Base-by-base conservation (phyloP, 169 alveolate species). In the Cryptosporidium ryanae region DNA sequence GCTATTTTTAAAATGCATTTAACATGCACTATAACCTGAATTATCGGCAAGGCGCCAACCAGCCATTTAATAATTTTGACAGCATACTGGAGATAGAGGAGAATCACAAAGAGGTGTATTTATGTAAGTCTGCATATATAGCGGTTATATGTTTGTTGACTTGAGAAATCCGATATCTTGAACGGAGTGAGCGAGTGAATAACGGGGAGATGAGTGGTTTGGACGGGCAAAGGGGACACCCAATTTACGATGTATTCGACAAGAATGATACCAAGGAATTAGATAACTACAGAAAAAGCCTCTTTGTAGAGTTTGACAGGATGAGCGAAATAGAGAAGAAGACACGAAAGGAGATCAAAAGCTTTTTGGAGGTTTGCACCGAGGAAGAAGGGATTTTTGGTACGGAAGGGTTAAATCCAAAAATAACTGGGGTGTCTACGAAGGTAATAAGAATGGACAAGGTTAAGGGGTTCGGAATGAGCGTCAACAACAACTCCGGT, bases 401-500 rank as follows among this genome's bases (percentile, higher is more conserved):
- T 17, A 38, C 38, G 27, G 48, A 13, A 38, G 18, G 31, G 12
- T 59, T 55, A 13, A 76, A 57, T 59, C 70, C 87, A 59, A 76
- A 76, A 55, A 21, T 76, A 18, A 76, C 76, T 23, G 87, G 87
- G 38, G 48, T 57, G n/a, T 38, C 87, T 2, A 76, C 87, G 5
- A 76, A 65, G 25, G 48, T 76, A 15, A 76, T 76, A 8, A 64
- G 87, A 32, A 59, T 76, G 71, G 87, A 76, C 18, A 76, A 76
- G 13, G 71, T 59, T 7, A 76, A 76, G 49, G 66, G 55, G 48
- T 38, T 38, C 8, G 46, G 46, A 6, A 6, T 38, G 46, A 38
- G 46, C 8, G 46, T 1, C 8, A 38, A 10, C 8, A 10, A 10
- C 8, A 10, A 38, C 46, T 43, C 31, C 7, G 43, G 63, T 34